A percentile compares a stretch with the other conserved stretches of the same genome.
Conservation (phyloP, 768 basidiomycete species). For the Daedaleopsis nitida region DNA sequence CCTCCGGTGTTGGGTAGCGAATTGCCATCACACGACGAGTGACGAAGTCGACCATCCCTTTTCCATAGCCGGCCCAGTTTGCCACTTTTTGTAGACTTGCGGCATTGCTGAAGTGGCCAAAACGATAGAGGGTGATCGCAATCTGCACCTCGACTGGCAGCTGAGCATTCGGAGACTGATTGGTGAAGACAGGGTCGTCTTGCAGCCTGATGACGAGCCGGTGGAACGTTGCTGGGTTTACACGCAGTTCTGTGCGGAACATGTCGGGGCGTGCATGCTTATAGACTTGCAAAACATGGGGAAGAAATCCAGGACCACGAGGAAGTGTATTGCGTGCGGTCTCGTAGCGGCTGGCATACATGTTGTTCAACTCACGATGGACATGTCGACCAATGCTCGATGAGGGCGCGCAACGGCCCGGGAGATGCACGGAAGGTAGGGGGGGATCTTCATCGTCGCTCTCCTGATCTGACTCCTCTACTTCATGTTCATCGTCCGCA, state of each 20-base stretch:
- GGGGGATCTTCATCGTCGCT: too few relatives aligned
- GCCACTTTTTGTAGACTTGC: slow-evolving; percentile 35
- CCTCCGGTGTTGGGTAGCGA: slow-evolving; percentile 30
- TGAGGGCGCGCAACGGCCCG: too few relatives aligned
- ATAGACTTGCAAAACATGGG: neutral
- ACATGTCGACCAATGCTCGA: too few relatives aligned
- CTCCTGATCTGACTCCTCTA: too few relatives aligned
- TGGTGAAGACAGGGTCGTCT: slow-evolving; percentile 30
- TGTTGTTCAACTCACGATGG: too few relatives aligned
- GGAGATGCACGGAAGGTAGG: too few relatives aligned
- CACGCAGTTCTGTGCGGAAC: neutral
- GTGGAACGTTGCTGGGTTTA: neutral
- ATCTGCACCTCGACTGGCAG: slow-evolving; percentile 34
- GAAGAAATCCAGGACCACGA: neutral
- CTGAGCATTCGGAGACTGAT: slow-evolving; percentile 31
- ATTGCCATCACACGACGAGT: slow-evolving; percentile 21
- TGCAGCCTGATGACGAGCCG: slow-evolving; percentile 6
- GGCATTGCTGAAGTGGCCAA: slow-evolving; percentile 44
- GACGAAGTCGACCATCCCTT: slow-evolving; percentile 26
- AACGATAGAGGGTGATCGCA: slow-evolving; percentile 40
- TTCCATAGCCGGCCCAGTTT: slow-evolving; percentile 40
- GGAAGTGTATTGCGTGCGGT: neutral
- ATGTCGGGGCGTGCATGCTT: neutral
- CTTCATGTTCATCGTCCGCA: too few relatives aligned
- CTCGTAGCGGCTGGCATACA: neutral